Percentiles rank a stretch among this genome's conserved stretches.
phyloP scores from a whole-genome alignment of 2,329 filamentous ascomycete species.

The Calonectria naviculata region DNA sequence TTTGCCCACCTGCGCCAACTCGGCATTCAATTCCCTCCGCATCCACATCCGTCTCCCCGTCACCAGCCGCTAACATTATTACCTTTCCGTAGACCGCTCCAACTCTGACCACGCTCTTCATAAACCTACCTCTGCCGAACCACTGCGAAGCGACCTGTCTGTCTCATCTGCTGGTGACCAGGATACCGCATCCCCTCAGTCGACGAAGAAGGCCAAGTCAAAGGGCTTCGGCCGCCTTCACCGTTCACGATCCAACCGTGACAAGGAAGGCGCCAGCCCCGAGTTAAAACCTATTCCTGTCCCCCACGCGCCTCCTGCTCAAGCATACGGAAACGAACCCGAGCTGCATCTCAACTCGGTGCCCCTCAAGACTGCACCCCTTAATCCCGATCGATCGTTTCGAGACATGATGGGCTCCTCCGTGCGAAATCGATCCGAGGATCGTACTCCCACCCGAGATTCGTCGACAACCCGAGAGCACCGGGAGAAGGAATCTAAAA shows the following conservation, averaged over 20 bases:
- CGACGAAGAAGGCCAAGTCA: constrained; percentile 61
- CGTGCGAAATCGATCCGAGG: constrained; percentile 77
- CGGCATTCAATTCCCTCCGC: constrained; percentile 7
- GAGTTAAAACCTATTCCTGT: constrained; percentile 46
- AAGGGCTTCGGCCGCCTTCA: constrained; percentile 66
- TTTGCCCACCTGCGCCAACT: constrained; percentile 23
- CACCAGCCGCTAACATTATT: constrained; percentile 35
- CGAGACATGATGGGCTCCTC: constrained; percentile 75
- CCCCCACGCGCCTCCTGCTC: constrained; percentile 20
- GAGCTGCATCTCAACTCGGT: constrained; percentile 43
- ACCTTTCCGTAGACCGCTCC: constrained; percentile 36
- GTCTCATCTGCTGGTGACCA: constrained; percentile 60
- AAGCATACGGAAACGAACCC: constrained; percentile 35
- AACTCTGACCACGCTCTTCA: constrained; percentile 47
- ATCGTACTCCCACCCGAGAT: constrained; percentile 66
- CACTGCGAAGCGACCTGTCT: constrained; percentile 64
- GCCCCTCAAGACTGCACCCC: constrained; percentile 70
- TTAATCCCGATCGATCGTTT: constrained; percentile 74
- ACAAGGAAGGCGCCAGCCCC: constrained; percentile 58
- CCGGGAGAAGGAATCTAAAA: constrained; percentile 60
- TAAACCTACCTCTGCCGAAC: constrained; percentile 53
- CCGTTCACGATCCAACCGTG: constrained; percentile 63
- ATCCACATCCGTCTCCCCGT: neutral
- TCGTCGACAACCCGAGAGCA: constrained; percentile 53
- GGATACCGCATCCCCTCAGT: constrained; percentile 50